A percentile compares a stretch with the other conserved stretches of the same genome.
Conservation (phyloP, 257 asterid species). For the Solanum pennellii region DNA sequence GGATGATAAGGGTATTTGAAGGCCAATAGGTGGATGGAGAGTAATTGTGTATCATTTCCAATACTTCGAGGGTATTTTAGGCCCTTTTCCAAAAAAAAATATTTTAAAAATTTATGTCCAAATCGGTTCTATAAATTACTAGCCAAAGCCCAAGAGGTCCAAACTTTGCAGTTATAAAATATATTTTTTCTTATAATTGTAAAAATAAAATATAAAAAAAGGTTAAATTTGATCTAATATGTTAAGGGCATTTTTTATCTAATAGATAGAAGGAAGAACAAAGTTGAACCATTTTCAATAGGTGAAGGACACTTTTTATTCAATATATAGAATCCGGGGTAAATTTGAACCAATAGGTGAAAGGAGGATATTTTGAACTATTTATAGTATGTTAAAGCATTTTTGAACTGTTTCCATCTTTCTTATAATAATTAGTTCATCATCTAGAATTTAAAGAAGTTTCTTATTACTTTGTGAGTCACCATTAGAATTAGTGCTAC, state of each 20-base stretch:
- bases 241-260: background rate
- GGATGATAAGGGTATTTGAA: too few species aligned
- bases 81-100: too few species aligned
- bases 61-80: too few species aligned
- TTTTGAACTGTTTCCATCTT: too few species aligned
- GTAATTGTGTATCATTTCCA: too few species aligned
- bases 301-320: too few species aligned
- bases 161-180: background rate
- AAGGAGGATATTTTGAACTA: background rate
- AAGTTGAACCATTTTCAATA: background rate
- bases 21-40: too few species aligned
- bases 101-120: background rate
- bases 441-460: background rate
- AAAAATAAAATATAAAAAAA: too few species aligned
- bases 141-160: too few species aligned
- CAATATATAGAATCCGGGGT: background rate
- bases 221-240: too few species aligned
- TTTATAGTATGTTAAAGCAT: background rate
- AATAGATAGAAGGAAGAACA: background rate
- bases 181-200: background rate
- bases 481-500: background rate
- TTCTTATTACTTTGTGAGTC: background rate
- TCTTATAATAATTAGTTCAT: background rate
- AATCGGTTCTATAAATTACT: too few species aligned
- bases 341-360: background rate